Base-by-base conservation (phyloP, 192 early-diverging fungal genomes). In the Podila epigama region DNA sequence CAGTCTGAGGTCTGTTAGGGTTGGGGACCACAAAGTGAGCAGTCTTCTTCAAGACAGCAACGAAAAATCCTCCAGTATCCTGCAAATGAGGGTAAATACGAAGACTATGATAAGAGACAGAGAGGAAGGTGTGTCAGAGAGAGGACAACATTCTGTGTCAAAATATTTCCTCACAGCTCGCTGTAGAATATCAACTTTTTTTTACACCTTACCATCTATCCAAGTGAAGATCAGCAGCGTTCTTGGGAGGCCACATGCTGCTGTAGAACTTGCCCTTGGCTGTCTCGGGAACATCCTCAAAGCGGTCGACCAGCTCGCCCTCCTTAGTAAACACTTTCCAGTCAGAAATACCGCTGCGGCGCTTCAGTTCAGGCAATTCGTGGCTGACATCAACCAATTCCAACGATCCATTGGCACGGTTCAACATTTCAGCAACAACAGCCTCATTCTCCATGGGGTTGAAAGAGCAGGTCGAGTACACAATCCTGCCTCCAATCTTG, bases 361-460 rank as follows among this genome's bases (percentile, higher is more conserved):
- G 90, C 69, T 87, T 93, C 66, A 99, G 87, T 34, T 68, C 84
- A 2, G 93, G 90, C 22, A 99, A 82, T 71, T 93, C 80, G 18
- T 82, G 57, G 37, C 93, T 93, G 29, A 98, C 94, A 84, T 99
- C 98, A 3, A 96, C 83, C 41, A 99, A 82, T 51, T 85, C 80
- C 56, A 99, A 72, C 0, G 95, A 87, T 35, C 93, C 89, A 39
- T 86, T 83, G 44, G 81, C 70, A 40, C 80, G 66, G 63, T 82
- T 87, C 71, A 98, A 80, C 13, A 92, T 86, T 51, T 91, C 92
- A 28, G 92, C 94, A 1, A 98, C 93, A 40, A 98, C 96, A 7
- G 96, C 95, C 82, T 99, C 96, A 69, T 98, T 97, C 80, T 98
- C 97, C 59, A 98, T 82, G 18, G 98, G 97, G 78, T 99, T 99